phyloP scores from a whole-genome alignment of 306 rosid genomes.

The Albizia julibrissin region DNA sequence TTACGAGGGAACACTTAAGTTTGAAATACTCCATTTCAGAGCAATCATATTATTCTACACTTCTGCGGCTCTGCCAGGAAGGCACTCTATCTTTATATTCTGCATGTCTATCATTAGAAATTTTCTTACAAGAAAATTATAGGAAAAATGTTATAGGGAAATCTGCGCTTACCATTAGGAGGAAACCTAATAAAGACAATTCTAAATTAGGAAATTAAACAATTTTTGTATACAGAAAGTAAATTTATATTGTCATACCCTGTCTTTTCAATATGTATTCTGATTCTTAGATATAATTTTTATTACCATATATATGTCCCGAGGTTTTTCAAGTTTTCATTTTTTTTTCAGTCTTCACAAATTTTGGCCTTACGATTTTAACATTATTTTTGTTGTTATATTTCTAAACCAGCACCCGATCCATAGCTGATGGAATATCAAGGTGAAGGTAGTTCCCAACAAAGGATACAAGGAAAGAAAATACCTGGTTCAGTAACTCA shows the following conservation, averaged over 20 bases:
- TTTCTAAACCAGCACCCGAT: background rate
- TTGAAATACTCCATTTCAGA: background rate
- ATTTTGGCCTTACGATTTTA: background rate
- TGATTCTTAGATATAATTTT: background rate
- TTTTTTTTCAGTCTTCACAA: background rate
- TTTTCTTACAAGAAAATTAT: background rate
- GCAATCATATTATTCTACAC: background rate
- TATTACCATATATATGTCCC: background rate
- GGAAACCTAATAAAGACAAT: background rate
- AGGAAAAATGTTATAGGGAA: conserved; percentile 4
- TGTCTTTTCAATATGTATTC: conserved; percentile 20
- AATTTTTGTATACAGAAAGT: conserved; percentile 3
- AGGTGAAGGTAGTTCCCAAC: conserved; percentile 23
- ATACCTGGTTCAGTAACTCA: conserved; percentile 82
- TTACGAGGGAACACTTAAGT: background rate
- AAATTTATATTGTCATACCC: background rate
- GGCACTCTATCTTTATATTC: background rate
- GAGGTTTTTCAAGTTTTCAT: background rate
- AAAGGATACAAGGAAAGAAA: conserved; percentile 21
- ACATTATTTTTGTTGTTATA: conserved; percentile 7
- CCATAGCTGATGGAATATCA: conserved; percentile 27
- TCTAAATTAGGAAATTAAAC: background rate
- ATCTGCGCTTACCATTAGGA: background rate
- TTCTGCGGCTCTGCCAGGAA: background rate
- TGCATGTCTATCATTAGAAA: background rate